Base-by-base conservation (phyloP, 1,284 basidiomycete species). In the Xerocomus amazonicus region DNA sequence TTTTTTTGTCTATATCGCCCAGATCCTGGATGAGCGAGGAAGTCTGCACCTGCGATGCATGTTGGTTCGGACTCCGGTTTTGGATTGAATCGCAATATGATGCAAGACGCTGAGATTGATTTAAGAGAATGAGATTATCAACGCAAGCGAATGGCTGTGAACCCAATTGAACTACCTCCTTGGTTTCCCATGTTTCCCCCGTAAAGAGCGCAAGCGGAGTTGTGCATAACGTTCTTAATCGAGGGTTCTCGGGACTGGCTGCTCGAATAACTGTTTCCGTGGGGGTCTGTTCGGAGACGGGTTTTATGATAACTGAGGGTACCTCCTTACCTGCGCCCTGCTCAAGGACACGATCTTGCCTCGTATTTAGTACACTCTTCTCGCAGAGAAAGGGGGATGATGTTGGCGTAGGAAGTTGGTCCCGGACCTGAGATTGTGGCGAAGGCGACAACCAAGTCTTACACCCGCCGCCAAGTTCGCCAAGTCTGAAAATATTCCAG, bases 401-500 rank as follows among this genome's bases (percentile, higher is more conserved):
- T 4, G 47, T 52, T 8, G 66, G 65, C 10, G 62, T 67, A 28
- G 53, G 61, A 28, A 68, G 52, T 10, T 41, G 36, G 31, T 36
- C 14, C 5, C 34, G 49, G 1, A 40, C 34, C 23, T 46, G 48
- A 38, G 50, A 45, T 16, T 46, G 39, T 1, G 59, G 32, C 16
- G 52, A 66, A 41, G 65, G 55, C 2, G 61, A 61, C 7, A 44
- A 36, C 59, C 61, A 57, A 7, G 43, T 50, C 37, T 54, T 59
- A 28, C 36, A 35, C 6, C 19, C 39, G 2, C 41, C 44, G 9
- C 37, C 45, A 3, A 19, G 33, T 48, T 23, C 70, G 67, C 56
- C 55, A 2, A 48, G 52, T 0, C 73, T 75, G 50, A 83, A 83
- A 16, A 82, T 55, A n/a, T 57, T 49, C 59, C 78, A 74, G 1